These are phyloP conservation scores for Metschnikowia santaceciliae DNA, from an alignment of 805 yeast genomes.

Conservation along the genomic window DNA sequence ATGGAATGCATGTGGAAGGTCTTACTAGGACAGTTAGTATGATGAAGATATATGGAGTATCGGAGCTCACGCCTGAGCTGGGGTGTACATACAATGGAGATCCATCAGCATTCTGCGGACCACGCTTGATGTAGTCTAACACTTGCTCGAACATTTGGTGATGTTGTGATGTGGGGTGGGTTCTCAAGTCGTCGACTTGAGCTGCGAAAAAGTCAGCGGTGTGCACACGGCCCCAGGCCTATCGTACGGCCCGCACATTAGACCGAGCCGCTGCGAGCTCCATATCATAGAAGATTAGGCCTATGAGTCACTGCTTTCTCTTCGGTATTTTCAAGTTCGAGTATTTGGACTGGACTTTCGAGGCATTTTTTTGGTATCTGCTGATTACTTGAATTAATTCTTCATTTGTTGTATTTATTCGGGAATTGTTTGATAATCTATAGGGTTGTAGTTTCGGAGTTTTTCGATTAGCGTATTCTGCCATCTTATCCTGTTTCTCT, in stretches of 20 bases:
- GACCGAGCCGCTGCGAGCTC: neutral
- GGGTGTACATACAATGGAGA: conserved; percentile 15
- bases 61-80: neutral
- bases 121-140: conserved; percentile 14
- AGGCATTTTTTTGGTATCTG: too few species aligned
- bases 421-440: too few species aligned
- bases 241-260: neutral
- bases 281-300: neutral
- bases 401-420: too few species aligned
- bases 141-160: conserved; percentile 13
- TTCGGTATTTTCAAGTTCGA: too few species aligned
- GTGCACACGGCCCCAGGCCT: neutral
- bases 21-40: conserved; percentile 13
- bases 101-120: conserved; percentile 18
- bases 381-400: too few species aligned
- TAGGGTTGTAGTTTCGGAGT: too few species aligned
- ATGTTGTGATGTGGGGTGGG: neutral
- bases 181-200: conserved; percentile 2
- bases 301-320: neutral
- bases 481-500: too few species aligned
- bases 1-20: conserved; percentile 27
- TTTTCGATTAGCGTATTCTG: too few species aligned
- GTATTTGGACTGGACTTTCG: too few species aligned
- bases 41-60: neutral
- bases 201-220: conserved; percentile 4